Evolutionary conservation across 2,329 filamentous ascomycete genomes (phyloP).

Genomic region (Colletotrichum sp.): DNA sequence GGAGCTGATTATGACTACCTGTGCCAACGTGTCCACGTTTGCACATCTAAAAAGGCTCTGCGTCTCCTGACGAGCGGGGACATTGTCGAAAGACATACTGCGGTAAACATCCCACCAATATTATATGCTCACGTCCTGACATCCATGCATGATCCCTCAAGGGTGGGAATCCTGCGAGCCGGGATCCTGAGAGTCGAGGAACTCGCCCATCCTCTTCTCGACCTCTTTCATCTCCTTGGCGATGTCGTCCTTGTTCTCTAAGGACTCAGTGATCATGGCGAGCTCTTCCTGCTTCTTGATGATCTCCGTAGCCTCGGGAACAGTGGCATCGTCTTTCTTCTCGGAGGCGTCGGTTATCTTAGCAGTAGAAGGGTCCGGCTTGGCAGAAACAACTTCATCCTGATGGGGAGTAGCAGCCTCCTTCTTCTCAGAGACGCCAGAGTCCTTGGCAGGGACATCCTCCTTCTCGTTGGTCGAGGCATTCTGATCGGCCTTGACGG

Average conservation of each 20-base stretch:
- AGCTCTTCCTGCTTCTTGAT: not conserved
- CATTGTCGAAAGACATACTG: not conserved
- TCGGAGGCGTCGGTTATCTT: not conserved
- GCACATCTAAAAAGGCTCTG: not conserved
- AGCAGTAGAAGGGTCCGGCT: not conserved
- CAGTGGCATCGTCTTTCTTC: not conserved
- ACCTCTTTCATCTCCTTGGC: too few relatives aligned
- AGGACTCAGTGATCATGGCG: too few relatives aligned
- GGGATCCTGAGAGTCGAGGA: not conserved
- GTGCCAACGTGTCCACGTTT: not conserved
- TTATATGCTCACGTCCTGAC: not conserved
- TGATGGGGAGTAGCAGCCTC: not conserved
- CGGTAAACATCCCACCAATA: not conserved
- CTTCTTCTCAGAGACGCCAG: not conserved
- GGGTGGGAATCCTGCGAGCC: not conserved
- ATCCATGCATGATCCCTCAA: not conserved
- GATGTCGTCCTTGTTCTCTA: not conserved
- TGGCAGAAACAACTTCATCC: not conserved
- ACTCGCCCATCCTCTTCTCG: not conserved
- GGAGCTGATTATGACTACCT: not conserved
- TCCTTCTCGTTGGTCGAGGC: not conserved
- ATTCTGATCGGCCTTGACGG: not conserved
- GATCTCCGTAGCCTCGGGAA: not conserved
- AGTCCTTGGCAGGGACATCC: not conserved
- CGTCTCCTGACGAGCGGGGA: not conserved